Evolutionary conservation across 177 flowering plant genomes (phyloP).

Genomic region (Vitis hybrid): DNA sequence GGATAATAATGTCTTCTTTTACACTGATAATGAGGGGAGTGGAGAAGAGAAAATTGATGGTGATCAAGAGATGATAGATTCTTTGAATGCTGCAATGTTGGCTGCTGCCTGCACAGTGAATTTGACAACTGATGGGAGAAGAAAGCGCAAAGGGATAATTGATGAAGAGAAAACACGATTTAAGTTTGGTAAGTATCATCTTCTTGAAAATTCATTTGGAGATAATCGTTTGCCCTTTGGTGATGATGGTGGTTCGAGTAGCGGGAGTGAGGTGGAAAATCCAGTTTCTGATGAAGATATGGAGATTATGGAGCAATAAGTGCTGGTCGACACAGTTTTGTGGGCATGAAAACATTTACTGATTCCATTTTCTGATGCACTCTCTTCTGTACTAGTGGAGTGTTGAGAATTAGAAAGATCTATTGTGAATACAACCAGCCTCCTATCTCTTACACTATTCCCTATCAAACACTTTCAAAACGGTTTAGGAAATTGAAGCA

Average conservation of each 20-base stretch:
- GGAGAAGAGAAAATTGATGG: slow-evolving; percentile 3
- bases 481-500: no score
- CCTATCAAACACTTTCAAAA: neutral
- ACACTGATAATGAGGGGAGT: neutral
- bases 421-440: neutral
- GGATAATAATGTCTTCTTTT: neutral
- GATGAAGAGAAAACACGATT: slow-evolving; percentile 13
- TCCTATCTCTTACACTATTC: neutral
- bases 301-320: slow-evolving; percentile 25
- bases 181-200: slow-evolving; percentile 20
- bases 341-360: neutral
- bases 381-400: neutral
- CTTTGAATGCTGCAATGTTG: neutral
- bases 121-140: slow-evolving; percentile 9
- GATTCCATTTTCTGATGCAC: neutral
- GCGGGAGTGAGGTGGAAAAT: slow-evolving; percentile 47
- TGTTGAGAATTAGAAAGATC: neutral
- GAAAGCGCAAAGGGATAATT: slow-evolving; percentile 27
- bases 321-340: neutral
- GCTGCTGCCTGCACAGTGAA: neutral
- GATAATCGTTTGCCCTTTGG: slow-evolving; percentile 1
- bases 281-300: slow-evolving; percentile 36
- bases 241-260: slow-evolving; percentile 22
- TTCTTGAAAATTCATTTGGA: slow-evolving; percentile 11
- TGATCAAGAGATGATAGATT: slow-evolving; percentile 27